Percentiles rank a stretch among this genome's conserved stretches.
Conservation (phyloP, 371 early-diverging fungal species). For the Mortierella polycephala region DNA sequence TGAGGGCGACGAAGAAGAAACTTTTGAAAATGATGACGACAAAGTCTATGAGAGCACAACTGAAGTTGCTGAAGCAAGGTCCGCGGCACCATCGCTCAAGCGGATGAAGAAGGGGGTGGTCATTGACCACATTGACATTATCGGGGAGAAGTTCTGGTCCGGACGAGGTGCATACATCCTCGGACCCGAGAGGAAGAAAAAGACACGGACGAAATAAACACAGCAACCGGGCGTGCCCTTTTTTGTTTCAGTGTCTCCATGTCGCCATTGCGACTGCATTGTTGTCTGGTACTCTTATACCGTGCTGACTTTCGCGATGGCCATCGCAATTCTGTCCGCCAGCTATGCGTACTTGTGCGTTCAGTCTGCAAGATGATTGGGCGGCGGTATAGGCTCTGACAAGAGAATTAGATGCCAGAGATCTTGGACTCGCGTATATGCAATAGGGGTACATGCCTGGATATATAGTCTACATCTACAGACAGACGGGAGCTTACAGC, state of each 20-base stretch:
- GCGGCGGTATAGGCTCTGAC: too few species aligned
- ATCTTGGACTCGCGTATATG: too few species aligned
- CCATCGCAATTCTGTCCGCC: too few species aligned
- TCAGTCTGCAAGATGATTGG: too few species aligned
- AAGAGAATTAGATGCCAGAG: too few species aligned
- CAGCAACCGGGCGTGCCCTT: not conserved
- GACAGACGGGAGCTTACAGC: too few species aligned
- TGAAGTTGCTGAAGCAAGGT: not conserved
- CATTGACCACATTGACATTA: slow-evolving; percentile 84
- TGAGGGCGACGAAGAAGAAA: slow-evolving; percentile 6
- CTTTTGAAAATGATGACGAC: not conserved
- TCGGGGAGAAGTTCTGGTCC: slow-evolving; percentile 89
- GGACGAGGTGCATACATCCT: slow-evolving; percentile 53
- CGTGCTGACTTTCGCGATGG: too few species aligned
- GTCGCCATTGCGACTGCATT: too few species aligned
- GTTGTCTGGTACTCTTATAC: too few species aligned
- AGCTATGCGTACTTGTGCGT: too few species aligned
- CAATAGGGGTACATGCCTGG: too few species aligned
- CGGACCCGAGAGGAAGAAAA: slow-evolving; percentile 47
- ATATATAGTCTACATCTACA: too few species aligned
- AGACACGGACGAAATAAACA: slow-evolving; percentile 17
- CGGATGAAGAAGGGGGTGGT: slow-evolving; percentile 63
- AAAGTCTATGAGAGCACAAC: not conserved
- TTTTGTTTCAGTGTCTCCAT: not conserved
- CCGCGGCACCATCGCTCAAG: slow-evolving; percentile 28